Base-by-base conservation (phyloP, 1,139 yeast genomes). In the Sugiyamaella xylanicola region DNA sequence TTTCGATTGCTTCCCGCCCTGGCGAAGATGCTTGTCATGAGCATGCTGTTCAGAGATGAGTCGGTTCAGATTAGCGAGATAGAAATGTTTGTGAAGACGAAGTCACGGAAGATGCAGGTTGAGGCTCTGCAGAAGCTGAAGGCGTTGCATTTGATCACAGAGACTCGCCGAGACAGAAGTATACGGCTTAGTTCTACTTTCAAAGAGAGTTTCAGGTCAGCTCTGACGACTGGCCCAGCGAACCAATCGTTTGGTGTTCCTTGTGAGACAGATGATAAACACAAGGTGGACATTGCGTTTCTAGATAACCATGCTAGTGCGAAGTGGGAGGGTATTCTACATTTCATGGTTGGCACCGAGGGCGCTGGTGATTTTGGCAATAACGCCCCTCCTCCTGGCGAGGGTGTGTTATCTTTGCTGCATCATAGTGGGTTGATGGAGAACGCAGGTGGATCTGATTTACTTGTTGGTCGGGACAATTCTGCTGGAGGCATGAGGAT, bases 261-360 rank as follows among this genome's bases (percentile, higher is more conserved):
- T 1, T 77, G 80, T 52, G 82, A 78, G 29, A 73, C 77, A 7
- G 77, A 74, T 36, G 74, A 75, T 55, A 82, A 78, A 62, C 79
- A 81, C 58, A 74, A 74, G 48, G 86, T 89, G 1, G 85, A 83
- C 50, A 72, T 83, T 27, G 78, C 79, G 37, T 87, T 86, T 65
- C 74, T 93, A 50, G 96, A 91, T 65, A 77, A 77, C 43, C 91
- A 90, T 73, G 96, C 97, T 9, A 81, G 90, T 7, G 81, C 80
- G 48, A 89, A 87, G 67, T 93, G 99, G 99, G 99, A 95, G 69
- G 84, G 90, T 4, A 93, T 95, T 63, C 77, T 95, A 64, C 99
- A 95, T 76, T 93, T 86, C 73, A 93, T 93, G 98, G 99, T 93
- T 47, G 98, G 98, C 2, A 89, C 97, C 0, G 67, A 39, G 51